phyloP scores from a whole-genome alignment of 352 stramenopile species.

The Phytophthora sojae region DNA sequence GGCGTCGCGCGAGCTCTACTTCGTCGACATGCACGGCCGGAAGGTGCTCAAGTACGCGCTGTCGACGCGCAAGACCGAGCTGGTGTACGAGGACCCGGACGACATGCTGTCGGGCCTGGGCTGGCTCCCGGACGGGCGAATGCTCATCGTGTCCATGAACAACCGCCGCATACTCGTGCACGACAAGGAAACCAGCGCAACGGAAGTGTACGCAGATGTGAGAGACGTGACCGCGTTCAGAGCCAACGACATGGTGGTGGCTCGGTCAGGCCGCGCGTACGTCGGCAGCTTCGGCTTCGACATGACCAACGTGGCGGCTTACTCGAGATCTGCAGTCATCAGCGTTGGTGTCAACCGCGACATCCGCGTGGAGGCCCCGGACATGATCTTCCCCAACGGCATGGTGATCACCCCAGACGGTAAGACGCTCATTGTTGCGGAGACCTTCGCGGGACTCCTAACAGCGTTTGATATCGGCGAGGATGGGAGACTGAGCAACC shows the following conservation, averaged over 20 bases:
- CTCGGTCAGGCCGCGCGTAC: conserved; percentile 45
- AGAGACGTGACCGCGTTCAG: conserved; percentile 48
- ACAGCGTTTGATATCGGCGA: conserved; percentile 64
- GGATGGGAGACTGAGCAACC: conserved; percentile 55
- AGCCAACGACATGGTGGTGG: conserved; percentile 69
- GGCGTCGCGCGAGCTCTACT: conserved; percentile 55
- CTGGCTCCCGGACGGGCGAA: conserved; percentile 57
- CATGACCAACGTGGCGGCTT: conserved; percentile 34
- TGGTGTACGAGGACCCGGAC: conserved; percentile 47
- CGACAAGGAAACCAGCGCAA: conserved; percentile 32
- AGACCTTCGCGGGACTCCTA: conserved; percentile 56
- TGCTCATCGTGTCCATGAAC: conserved; percentile 61
- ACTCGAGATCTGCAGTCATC: conserved; percentile 57
- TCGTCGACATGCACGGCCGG: conserved; percentile 63
- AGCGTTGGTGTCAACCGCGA: conserved; percentile 45
- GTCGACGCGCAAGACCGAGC: conserved; percentile 26
- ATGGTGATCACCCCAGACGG: conserved; percentile 70
- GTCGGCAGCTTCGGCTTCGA: conserved; percentile 71
- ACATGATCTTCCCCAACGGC: conserved; percentile 73
- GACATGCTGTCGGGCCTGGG: conserved; percentile 63
- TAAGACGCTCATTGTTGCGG: conserved; percentile 69
- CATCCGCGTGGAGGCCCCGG: conserved; percentile 52
- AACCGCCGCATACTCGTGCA: conserved; percentile 49
- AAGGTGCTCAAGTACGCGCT: conserved; percentile 61
- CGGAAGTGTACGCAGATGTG: conserved; percentile 53